Evolutionary conservation across 2,329 filamentous ascomycete genomes (phyloP).

Genomic region (Rhytidhysteron rufulum): DNA sequence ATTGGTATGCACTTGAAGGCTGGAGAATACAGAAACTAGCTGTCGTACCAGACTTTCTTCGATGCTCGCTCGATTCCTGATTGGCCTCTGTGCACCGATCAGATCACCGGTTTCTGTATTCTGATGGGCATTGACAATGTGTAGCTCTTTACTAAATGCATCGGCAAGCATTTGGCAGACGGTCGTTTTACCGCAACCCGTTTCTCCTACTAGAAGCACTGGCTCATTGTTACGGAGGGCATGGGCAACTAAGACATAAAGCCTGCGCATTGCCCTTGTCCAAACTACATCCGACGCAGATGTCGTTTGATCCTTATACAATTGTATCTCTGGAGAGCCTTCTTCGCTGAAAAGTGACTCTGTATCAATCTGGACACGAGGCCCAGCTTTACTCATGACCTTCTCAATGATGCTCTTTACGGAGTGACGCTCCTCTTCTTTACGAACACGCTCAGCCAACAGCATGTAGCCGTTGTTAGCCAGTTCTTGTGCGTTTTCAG

Average conservation of each 20-base stretch:
- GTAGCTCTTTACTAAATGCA: slow-evolving; percentile 68
- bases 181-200: slow-evolving; percentile 95
- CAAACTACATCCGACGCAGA: slow-evolving; percentile 63
- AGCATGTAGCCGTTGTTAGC: slow-evolving; percentile 95
- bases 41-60: slow-evolving; percentile 63
- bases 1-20: slow-evolving; percentile 9
- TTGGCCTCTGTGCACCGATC: slow-evolving; percentile 89
- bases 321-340: slow-evolving; percentile 31
- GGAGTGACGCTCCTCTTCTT: slow-evolving; percentile 76
- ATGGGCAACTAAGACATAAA: slow-evolving; percentile 84
- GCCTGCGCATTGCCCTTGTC: slow-evolving; percentile 89
- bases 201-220: slow-evolving; percentile 91
- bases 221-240: slow-evolving; percentile 89
- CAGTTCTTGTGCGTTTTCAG: slow-evolving; percentile 82
- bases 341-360: slow-evolving; percentile 63
- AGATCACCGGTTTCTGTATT: slow-evolving; percentile 97
- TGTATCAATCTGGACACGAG: slow-evolving; percentile 70
- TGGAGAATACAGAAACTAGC: slow-evolving; percentile 43
- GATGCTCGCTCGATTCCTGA: slow-evolving; percentile 77
- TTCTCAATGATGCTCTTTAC: slow-evolving; percentile 87
- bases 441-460: slow-evolving; percentile 89
- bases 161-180: slow-evolving; percentile 90
- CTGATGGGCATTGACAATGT: slow-evolving; percentile 95
- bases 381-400: slow-evolving; percentile 63
- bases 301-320: slow-evolving; percentile 21